Evolutionary conservation across 2,329 filamentous ascomycete species (phyloP), one percentile per base, ranked within the genome.

Genomic region (Beauveria scarabaeidicola): DNA sequence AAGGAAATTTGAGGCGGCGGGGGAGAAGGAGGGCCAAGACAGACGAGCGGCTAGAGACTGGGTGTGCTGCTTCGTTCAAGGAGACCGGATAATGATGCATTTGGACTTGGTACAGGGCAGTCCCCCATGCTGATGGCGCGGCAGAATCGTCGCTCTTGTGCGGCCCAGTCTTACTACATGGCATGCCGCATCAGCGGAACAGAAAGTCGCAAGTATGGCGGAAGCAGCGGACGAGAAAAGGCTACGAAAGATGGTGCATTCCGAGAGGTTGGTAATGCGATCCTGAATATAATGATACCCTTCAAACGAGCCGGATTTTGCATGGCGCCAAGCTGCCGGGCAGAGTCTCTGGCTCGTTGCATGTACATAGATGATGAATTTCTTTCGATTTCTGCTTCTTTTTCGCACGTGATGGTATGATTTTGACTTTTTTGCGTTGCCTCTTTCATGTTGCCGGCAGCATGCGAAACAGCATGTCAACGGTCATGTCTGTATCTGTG

Each of bases 1-100:
- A 74, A 74, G 58, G 69, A 70, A 60, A 68, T 66, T 47, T 72
- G 61, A 72, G 27, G 29, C 29, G 29, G 8, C 8, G 8, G 40
- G 38, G 9, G 23, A n/a, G 9, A 11, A 19, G 52, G 27, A 15
- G 17, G 23, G 15, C 3, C 3, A 23, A 41, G 47, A 36, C 11
- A 51, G 9, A 21, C 27, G 13, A 21, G n/a, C n/a, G 17, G 9
- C 5, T 10, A 36, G 7, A 4, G 17, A 19, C 19, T 17, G 19
- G 17, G 4, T 2, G 7, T 11, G 23, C 17, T 40, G 19, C 51
- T 23, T 23, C 17, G 10, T 17, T 10, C 25, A 17, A 19, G 25
- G 47, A 32, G 15, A 19, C 47, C 4, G 21, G 11, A 27, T 52
- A 19, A 21, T 40, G 29, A 21, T 17, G 11, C 48, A 15, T 38